These are phyloP conservation scores for Epichloe festucae DNA, from an alignment of 2,329 filamentous ascomycete species.

Conservation along the genomic window DNA sequence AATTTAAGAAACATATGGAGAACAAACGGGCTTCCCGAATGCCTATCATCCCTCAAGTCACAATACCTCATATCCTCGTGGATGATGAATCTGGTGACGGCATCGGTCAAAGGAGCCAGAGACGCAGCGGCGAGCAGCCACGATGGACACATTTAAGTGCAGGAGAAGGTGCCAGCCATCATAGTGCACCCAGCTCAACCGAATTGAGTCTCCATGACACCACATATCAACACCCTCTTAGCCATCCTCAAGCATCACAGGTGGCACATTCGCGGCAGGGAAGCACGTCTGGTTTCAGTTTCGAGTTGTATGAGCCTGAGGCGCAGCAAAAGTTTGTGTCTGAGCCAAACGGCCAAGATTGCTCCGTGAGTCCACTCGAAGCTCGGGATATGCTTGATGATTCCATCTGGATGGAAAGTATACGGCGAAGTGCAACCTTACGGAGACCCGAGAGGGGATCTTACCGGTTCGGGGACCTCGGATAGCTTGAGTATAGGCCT, in stretches of 20 bases:
- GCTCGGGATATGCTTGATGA: slow-evolving; percentile 79
- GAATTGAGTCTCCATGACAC: slow-evolving; percentile 26
- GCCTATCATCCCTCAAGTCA: slow-evolving; percentile 64
- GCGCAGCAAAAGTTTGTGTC: slow-evolving; percentile 14
- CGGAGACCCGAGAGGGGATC: slow-evolving; percentile 28
- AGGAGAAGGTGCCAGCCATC: slow-evolving; percentile 5
- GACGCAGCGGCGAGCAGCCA: background rate
- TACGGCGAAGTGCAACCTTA: slow-evolving; percentile 72
- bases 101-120: background rate
- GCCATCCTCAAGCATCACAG: slow-evolving; percentile 36
- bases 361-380: slow-evolving; percentile 59
- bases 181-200: slow-evolving; percentile 17
- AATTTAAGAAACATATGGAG: slow-evolving; percentile 65
- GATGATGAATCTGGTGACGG: slow-evolving; percentile 55
- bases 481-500: slow-evolving; percentile 6
- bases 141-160: slow-evolving; percentile 7
- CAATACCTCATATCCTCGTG: slow-evolving; percentile 80
- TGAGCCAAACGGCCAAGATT: slow-evolving; percentile 47
- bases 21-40: slow-evolving; percentile 63
- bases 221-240: slow-evolving; percentile 35
- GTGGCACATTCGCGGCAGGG: slow-evolving; percentile 26
- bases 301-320: slow-evolving; percentile 38
- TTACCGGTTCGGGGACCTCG: slow-evolving; percentile 18
- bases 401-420: slow-evolving; percentile 87
- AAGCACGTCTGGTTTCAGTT: slow-evolving; percentile 44